Conservation (phyloP, 2,329 filamentous ascomycete species). For the Cryphonectria naterciae region DNA sequence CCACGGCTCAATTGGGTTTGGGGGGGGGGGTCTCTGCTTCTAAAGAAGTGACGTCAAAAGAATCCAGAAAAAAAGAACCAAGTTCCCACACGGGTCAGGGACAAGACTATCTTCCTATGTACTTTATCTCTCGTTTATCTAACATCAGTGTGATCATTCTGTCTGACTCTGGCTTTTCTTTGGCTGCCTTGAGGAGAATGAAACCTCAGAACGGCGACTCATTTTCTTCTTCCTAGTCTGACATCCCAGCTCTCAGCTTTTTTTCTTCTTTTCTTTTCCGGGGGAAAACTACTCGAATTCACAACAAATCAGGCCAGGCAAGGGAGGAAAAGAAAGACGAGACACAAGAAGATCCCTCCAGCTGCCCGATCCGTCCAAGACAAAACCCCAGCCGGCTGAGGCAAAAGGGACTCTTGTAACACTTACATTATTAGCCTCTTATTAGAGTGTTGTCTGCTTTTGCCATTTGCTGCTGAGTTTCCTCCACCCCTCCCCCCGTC, state of each 20-base stretch:
- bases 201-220: background rate
- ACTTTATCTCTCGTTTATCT: too few relatives aligned
- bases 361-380: constrained; percentile 14
- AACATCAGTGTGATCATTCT: background rate
- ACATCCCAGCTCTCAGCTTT: background rate
- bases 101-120: too few relatives aligned
- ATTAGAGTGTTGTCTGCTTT: background rate
- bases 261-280: too few relatives aligned
- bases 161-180: background rate
- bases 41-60: background rate
- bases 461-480: background rate
- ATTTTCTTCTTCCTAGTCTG: background rate
- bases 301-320: background rate
- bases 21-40: background rate
- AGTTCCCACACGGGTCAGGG: too few relatives aligned
- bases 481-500: background rate
- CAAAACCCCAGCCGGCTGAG: constrained; percentile 6
- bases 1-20: constrained; percentile 2
- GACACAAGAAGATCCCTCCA: constrained; percentile 6
- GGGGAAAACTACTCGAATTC: background rate
- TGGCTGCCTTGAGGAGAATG: background rate
- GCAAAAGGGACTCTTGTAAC: constrained; percentile 5
- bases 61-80: background rate
- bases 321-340: background rate
- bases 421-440: constrained; percentile 13